Evolutionary conservation across 148 eudicot genomes (phyloP), one percentile per base, ranked within the genome.

Genomic region (Rhododendron henanense): DNA sequence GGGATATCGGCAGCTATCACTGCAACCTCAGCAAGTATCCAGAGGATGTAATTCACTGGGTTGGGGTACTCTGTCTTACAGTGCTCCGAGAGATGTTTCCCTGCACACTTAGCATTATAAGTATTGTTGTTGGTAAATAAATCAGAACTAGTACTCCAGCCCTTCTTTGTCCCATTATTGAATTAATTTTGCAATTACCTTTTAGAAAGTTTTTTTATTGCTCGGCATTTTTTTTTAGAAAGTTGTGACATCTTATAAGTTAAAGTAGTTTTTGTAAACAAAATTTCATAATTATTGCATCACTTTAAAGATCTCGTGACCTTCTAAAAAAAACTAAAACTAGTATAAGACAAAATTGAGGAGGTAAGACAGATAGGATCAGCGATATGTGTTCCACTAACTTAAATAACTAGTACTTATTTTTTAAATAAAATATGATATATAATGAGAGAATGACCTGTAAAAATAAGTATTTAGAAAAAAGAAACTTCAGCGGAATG

Each of bases 1-100:
- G 87, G 89, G 28, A 87, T 81, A 41, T 87, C 89, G 14, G 89
- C 89, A 51, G 87, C 89, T 51, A 87, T 87, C 13, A 87, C 89
- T 18, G 89, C 84, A 73, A 87, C 47, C 75, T 87, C 87, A 65
- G 89, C 89, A 51, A 84, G 84, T 10, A 87, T 19, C 89, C 89
- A 87, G 67, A 87, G 84, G 74, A 69, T 69, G 77, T 80, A 87
- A 35, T 80, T 84, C 5, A 84, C 47, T 61, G 78, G 77, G 25
- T 25, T 65, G 6, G 86, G 89, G 86, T 87, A 87, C 84, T 87
- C 87, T 0, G 76, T 41, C 81, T 39, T 69, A 59, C 89, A 84
- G 33, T 84, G 80, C 84, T 87, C 84, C 13, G 87, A 77, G 3
- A 87, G 73, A 82, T 87, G 87, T 67, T 76, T 87, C 33, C 85